Percentiles rank a stretch among this genome's conserved stretches.
phyloP scores from a whole-genome alignment of 2,329 filamentous ascomycete genomes.

The Aspergillus oerlinghausenensis region DNA sequence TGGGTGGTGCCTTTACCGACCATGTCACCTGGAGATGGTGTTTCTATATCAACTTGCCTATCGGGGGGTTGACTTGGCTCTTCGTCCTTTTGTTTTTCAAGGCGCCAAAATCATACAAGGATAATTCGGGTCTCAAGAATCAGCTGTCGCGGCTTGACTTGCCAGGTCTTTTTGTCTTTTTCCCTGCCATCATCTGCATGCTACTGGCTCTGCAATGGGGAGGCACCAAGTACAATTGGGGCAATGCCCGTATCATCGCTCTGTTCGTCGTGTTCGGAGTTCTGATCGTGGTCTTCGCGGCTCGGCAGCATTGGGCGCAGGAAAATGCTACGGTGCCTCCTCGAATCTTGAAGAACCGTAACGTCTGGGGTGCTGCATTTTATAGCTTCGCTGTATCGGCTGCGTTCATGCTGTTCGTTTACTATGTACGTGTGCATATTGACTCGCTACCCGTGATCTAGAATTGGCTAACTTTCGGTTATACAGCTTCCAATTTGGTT shows the following conservation, averaged over 20 bases:
- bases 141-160: slow-evolving; percentile 34
- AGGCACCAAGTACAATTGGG: slow-evolving; percentile 43
- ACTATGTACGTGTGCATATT: slow-evolving; percentile 31
- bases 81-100: slow-evolving; percentile 32
- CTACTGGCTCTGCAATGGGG: slow-evolving; percentile 25
- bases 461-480: not conserved
- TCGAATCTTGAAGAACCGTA: slow-evolving; percentile 41
- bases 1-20: slow-evolving; percentile 45
- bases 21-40: slow-evolving; percentile 43
- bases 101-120: slow-evolving; percentile 21
- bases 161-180: slow-evolving; percentile 1
- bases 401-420: slow-evolving; percentile 42
- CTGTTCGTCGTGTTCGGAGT: slow-evolving; percentile 50
- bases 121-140: slow-evolving; percentile 18
- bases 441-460: not conserved
- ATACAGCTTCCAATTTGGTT: slow-evolving; percentile 42
- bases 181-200: slow-evolving; percentile 5
- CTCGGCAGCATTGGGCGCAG: slow-evolving; percentile 33
- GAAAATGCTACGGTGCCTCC: slow-evolving; percentile 45
- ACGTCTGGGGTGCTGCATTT: slow-evolving; percentile 36
- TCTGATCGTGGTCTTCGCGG: slow-evolving; percentile 40
- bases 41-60: slow-evolving; percentile 39
- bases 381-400: slow-evolving; percentile 42
- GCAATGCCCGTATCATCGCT: slow-evolving; percentile 42
- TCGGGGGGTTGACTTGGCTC: slow-evolving; percentile 29